Conservation (phyloP, 176 grass and related monocot species). For the Triticum aestivum region IWGSC_CS_RefSeq_v2.1 NC_057809.1:54304613-54305112, state of each 20-base stretch:
- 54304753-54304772: not conserved
- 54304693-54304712: not conserved
- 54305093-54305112: conserved; percentile 18
- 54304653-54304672: not conserved
- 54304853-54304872: not conserved
- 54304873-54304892: not conserved
- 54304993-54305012: conserved; percentile 16
- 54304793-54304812: not conserved
- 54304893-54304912: not conserved
- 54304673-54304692: not conserved
- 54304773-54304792: not conserved
- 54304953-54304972: not conserved
- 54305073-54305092: conserved; percentile 3
- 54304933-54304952: not conserved
- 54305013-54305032: conserved; percentile 13
- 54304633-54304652: not conserved
- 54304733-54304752: conserved; percentile 6
- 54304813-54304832: not conserved
- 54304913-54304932: not conserved
- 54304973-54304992: not conserved
- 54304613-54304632: conserved; percentile 13
- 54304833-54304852: not conserved
- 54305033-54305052: not conserved
- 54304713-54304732: too few relatives aligned
- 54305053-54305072: not conserved